Conservation (phyloP, 305 asterid genomes). For the Solanum hybrid region DNA sequence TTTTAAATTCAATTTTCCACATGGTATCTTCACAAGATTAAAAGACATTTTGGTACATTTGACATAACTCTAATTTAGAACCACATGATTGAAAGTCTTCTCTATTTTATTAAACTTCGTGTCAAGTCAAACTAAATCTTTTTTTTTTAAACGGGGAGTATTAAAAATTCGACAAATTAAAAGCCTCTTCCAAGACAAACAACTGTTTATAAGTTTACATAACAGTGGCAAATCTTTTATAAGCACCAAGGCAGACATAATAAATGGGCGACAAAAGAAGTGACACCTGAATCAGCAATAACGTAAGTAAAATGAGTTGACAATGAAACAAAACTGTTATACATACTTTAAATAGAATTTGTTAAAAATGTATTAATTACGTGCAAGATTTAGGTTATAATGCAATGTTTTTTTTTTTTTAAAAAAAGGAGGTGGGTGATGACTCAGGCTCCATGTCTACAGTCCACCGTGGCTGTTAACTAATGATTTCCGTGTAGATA, state of each 20-base stretch:
- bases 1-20: too few relatives aligned
- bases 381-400: neutral
- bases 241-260: neutral
- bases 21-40: too few relatives aligned
- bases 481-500: slow-evolving; percentile 13
- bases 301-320: neutral
- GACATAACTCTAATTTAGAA: too few relatives aligned
- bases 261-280: neutral
- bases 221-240: neutral
- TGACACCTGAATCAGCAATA: neutral
- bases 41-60: too few relatives aligned
- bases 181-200: neutral
- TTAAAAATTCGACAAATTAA: neutral
- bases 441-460: slow-evolving; percentile 21
- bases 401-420: neutral
- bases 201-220: neutral
- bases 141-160: neutral
- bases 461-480: neutral
- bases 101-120: too few relatives aligned
- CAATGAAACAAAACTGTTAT: neutral
- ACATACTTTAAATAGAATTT: neutral
- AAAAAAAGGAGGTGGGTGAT: slow-evolving; percentile 14
- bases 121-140: too few relatives aligned
- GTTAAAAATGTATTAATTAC: neutral
- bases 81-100: neutral